These are phyloP conservation scores for Exophiala calicioides DNA, from an alignment of 2,329 filamentous ascomycete species.

Conservation along the genomic window DNA sequence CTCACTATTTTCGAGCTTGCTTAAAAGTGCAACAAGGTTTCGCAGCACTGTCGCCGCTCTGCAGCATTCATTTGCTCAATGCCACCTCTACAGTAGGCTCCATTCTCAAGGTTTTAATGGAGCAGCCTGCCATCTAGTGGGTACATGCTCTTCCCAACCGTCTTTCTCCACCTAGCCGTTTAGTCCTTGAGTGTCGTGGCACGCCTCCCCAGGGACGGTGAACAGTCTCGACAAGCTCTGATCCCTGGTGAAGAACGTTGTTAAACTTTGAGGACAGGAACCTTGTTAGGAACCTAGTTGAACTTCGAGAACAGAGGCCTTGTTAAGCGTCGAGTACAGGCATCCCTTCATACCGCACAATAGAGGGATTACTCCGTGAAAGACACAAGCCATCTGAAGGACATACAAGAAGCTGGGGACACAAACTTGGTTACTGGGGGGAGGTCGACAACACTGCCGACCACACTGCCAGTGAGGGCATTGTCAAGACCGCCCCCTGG, in stretches of 20 bases:
- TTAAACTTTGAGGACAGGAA: too few species aligned
- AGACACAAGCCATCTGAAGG: background rate
- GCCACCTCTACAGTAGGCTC: too few species aligned
- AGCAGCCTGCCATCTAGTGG: too few species aligned
- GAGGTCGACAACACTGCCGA: background rate
- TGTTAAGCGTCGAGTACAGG: background rate
- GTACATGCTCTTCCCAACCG: too few species aligned
- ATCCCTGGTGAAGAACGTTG: background rate
- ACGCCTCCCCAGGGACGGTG: too few species aligned
- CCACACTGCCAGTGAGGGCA: background rate
- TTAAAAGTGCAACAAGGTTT: too few species aligned
- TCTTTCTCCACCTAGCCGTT: too few species aligned
- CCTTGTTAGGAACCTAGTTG: background rate
- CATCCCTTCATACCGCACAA: background rate
- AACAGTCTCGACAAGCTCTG: background rate
- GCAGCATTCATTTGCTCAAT: too few species aligned
- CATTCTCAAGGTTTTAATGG: too few species aligned
- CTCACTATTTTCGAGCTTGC: too few species aligned
- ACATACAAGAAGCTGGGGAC: background rate
- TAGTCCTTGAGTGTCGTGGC: too few species aligned
- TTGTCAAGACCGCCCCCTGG: background rate
- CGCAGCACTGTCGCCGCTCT: too few species aligned
- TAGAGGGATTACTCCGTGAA: background rate
- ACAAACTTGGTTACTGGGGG: background rate
- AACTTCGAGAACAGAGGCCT: background rate